Evolutionary conservation across 2,329 filamentous ascomycete genomes (phyloP).

Genomic region (Penicillium glabrum): DNA sequence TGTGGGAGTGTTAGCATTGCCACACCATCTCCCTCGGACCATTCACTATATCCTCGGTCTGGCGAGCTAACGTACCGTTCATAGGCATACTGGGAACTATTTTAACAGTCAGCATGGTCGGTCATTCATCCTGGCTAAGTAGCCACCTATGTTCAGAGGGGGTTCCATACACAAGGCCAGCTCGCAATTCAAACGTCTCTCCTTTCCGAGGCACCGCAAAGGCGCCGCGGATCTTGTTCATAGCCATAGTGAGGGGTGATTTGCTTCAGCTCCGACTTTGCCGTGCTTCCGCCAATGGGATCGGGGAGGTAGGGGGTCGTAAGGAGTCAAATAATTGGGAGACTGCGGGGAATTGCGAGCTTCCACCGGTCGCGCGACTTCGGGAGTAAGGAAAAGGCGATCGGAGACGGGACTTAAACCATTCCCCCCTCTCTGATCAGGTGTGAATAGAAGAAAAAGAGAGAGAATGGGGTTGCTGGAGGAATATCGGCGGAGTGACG

Average conservation of each 20-base stretch:
- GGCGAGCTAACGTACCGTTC: slow-evolving; percentile 61
- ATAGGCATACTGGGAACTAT: slow-evolving; percentile 94
- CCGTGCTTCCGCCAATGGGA: slow-evolving; percentile 34
- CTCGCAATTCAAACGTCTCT: slow-evolving; percentile 95
- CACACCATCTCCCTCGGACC: slow-evolving; percentile 4
- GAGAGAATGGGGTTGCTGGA: slow-evolving; percentile 7
- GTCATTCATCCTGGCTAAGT: slow-evolving; percentile 3
- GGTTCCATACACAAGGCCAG: slow-evolving; percentile 69
- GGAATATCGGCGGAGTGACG: slow-evolving; percentile 7
- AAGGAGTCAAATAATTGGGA: slow-evolving; percentile 15
- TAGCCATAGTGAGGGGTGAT: slow-evolving; percentile 65
- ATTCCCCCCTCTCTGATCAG: slow-evolving; percentile 10
- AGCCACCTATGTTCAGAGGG: slow-evolving; percentile 12
- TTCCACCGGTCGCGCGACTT: slow-evolving; percentile 30
- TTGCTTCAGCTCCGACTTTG: slow-evolving; percentile 37
- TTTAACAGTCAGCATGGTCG: slow-evolving; percentile 35
- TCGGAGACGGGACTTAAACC: slow-evolving; percentile 10
- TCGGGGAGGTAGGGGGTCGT: slow-evolving; percentile 11
- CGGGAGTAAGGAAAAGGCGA: slow-evolving; percentile 9
- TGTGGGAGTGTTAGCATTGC: slow-evolving; percentile 36
- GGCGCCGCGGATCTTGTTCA: slow-evolving; percentile 92
- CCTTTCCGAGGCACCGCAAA: slow-evolving; percentile 93
- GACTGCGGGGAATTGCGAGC: slow-evolving; percentile 36
- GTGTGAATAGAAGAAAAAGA: slow-evolving; percentile 2
- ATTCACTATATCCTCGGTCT: not conserved